Conservation (phyloP, 1,284 basidiomycete species). For the Ustilago loliicola region DNA sequence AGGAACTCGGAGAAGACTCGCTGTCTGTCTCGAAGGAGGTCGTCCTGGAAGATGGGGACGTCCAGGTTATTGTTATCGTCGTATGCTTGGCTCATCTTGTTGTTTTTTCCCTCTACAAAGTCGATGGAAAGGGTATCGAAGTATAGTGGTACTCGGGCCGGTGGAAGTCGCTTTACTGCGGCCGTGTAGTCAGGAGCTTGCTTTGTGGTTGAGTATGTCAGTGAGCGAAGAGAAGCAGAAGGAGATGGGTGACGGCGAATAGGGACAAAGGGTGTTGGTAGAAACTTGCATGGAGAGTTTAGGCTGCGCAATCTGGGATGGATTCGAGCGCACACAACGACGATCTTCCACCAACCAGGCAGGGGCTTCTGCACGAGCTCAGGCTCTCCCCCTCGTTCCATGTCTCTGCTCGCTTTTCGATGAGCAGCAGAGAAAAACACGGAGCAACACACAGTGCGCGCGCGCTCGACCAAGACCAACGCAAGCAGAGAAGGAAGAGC, state of each 20-base stretch:
- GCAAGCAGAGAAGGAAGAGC: neutral
- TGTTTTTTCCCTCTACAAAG: neutral
- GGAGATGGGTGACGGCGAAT: neutral
- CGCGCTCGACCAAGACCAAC: neutral
- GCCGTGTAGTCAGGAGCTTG: neutral
- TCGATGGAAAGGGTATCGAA: neutral
- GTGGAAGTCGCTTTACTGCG: neutral
- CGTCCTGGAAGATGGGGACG: constrained; percentile 64
- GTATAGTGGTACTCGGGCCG: constrained; percentile 14
- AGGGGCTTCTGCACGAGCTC: neutral
- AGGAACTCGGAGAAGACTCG: constrained; percentile 90
- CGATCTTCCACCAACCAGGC: neutral
- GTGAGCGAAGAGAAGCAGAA: neutral
- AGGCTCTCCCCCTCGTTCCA: neutral
- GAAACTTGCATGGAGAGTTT: neutral
- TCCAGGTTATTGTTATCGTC: constrained; percentile 52
- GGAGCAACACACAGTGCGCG: constrained; percentile 25
- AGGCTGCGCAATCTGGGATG: neutral
- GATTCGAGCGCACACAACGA: neutral
- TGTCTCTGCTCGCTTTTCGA: neutral
- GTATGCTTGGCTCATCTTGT: constrained; percentile 47
- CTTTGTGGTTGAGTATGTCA: neutral
- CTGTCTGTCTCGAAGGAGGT: constrained; percentile 64
- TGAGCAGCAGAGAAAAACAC: constrained; percentile 23
- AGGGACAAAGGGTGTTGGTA: neutral